Base-by-base conservation (phyloP, 192 early-diverging fungal species). In the Mortierella claussenii region DNA sequence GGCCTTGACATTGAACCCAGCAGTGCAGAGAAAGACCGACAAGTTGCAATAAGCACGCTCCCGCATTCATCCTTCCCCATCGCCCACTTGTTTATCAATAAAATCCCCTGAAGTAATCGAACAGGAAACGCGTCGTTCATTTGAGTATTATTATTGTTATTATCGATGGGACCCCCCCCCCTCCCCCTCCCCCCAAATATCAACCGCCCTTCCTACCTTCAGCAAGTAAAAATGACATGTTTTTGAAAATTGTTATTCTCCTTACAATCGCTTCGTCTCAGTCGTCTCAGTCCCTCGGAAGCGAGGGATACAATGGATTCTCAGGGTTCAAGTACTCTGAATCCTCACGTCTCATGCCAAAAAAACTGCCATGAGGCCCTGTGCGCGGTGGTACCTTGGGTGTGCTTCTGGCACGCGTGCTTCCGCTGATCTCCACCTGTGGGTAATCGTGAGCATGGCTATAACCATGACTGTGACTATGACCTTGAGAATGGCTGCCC, bases 301-400 rank as follows among this genome's bases (percentile, higher is more conserved):
- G 73, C 17, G 73, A 76, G 5, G 73, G 73, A 15, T 76, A 76
- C 44, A 76, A 26, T 9, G 73, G 40, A 34, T 67, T 76, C 48
- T 60, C 56, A 0, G 73, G 73, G 34, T 76, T 76, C 43, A 76
- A 18, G 33, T 53, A 76, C 30, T 76, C 73, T 8, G 73, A 76
- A 36, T 76, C 73, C 21, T 76, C 52, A 34, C 73, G 73, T 21
- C 46, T 45, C 36, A 76, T 67, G 3, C 73, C 73, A 67, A 76
- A 76, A 32, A 76, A 76, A 21, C 73, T 76, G 4, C 73, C 73
- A 43, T 76, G 47, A 15, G 73, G 64, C 45, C 73, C 73, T 15
- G 37, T 56, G n/a, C 65, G 64, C 34, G 64, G 64, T 20, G 63
- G 49, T 1, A 61, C 51, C 47, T 60, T 66, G 24, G 71, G 71